Base-by-base conservation (phyloP, 768 basidiomycete genomes). In the Rhizopogon salebrosus region DNA sequence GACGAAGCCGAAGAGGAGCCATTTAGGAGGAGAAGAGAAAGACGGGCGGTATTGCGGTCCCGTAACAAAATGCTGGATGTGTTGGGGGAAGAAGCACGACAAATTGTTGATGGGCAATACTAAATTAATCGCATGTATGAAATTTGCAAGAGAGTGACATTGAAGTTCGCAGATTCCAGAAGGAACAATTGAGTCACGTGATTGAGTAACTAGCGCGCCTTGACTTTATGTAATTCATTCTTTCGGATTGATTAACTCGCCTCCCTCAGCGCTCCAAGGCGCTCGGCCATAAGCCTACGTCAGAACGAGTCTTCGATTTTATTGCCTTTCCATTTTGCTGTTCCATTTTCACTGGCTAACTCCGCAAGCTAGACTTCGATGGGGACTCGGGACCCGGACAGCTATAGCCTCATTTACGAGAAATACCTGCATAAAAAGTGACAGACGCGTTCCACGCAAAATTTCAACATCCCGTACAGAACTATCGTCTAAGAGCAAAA, bases 31-130 rank as follows among this genome's bases (percentile, higher is more conserved):
- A 48, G 54, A 16, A 54, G 41, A 24, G 20, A 41, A 9, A 57
- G 37, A 49, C 41, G 56, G 13, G 49, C 27, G 9, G 45, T 35
- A 14, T 26, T 49, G 27, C 54, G 56, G 4, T 55, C 56, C 1
- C 39, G 49, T 5, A 31, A 46, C 41, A 57, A 57, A 23, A 55
- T 41, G 18, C 14, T 57, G 48, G 29, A 56, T 42, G 37, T 57
- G 29, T 43, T 57, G 27, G 56, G 56, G 13, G 31, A 10, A 23
- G 56, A 57, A 27, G 56, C 56, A 6, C 34, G 48, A 18, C 9
- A 41, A 20, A 49, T 41, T 41, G 34, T 59, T n/a, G 40, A 52
- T 26, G 24, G 41, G 4, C 43, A n/a, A 46, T 46, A 4, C 31
- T 34, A 34, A 34, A 34, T 4, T 11, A 13, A 34, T 29, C 11